Evolutionary conservation across 2,329 filamentous ascomycete species (phyloP), one percentile per base, ranked within the genome.

Genomic region (Berkeleyomyces basicola): DNA sequence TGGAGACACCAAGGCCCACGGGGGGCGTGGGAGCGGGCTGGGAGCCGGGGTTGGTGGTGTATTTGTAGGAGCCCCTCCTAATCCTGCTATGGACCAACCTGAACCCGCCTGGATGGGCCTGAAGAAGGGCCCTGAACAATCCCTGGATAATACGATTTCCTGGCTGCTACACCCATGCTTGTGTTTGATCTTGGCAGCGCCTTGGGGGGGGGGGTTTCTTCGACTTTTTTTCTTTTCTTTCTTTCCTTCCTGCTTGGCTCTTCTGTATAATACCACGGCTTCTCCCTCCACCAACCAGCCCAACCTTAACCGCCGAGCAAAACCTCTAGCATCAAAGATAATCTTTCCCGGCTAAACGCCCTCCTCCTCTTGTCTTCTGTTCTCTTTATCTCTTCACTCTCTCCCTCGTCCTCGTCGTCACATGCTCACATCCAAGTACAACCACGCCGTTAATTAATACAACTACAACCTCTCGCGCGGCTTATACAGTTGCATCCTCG

Each of bases 261-360:
- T 63, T 11, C 49, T 37, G 31, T 64, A 64, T 64, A 61, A 64
- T 61, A 58, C 55, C 55, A 63, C 44, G 51, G 40, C 62, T 37
- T 58, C 51, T 53, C 58, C 62, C 58, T 57, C 40, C 49, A 23
- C 46, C 33, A 23, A 53, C 39, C 40, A 37, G 31, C 57, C 53
- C 44, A 16, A 61, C 46, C 58, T 59, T 57, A 44, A 36, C 55
- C 33, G 61, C 55, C 61, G 42, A 57, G n/a, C 59, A 42, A 51
- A 23, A 40, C 43, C 43, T 39, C 42, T 9, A 42, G 16, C n/a
- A 59, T 60, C 23, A 23, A 59, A 7, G 23, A 59, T 36, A 37
- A 43, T 47, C 58, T 46, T 58, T 61, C 31, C 42, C 23, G 14
- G 31, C 58, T 42, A 55, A 46, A 63, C 53, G 53, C 58, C 59